Percentiles rank a stretch among this genome's conserved stretches.
Conservation (phyloP, 192 early-diverging fungal genomes). For the Backusella sp. region DNA sequence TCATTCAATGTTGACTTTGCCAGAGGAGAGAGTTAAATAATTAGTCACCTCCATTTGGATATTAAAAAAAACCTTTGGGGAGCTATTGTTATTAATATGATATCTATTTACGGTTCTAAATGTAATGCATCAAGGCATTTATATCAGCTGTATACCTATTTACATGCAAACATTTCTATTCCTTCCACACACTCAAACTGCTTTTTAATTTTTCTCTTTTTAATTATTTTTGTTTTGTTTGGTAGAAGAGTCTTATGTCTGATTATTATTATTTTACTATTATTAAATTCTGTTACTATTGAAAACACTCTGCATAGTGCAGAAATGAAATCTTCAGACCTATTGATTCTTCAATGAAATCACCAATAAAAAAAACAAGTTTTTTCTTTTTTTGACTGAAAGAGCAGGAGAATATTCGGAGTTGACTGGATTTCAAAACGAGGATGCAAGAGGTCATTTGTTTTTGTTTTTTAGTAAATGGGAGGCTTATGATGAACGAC, state of each 20-base stretch:
- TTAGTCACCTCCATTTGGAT: not conserved
- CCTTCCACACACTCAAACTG: not conserved
- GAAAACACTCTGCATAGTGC: not conserved
- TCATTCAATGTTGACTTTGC: not conserved
- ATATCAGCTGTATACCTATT: not conserved
- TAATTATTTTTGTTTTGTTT: not conserved
- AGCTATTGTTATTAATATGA: not conserved
- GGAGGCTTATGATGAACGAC: not conserved
- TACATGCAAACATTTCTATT: not conserved
- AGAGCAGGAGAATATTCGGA: not conserved
- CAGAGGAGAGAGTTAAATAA: not conserved
- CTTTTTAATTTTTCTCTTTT: not conserved
- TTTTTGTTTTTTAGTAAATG: constrained; percentile 1
- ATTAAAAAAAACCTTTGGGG: not conserved
- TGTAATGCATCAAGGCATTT: not conserved
- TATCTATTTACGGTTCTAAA: not conserved
- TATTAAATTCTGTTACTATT: not conserved
- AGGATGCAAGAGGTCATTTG: constrained; percentile 7
- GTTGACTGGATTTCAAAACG: not conserved
- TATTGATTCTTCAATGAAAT: not conserved
- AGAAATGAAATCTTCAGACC: not conserved
- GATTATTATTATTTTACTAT: not conserved
- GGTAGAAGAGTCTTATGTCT: not conserved
- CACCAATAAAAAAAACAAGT: not conserved
- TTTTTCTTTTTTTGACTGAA: not conserved